Conservation (phyloP, 2,329 filamentous ascomycete species). For the Lachnellula arida region DNA sequence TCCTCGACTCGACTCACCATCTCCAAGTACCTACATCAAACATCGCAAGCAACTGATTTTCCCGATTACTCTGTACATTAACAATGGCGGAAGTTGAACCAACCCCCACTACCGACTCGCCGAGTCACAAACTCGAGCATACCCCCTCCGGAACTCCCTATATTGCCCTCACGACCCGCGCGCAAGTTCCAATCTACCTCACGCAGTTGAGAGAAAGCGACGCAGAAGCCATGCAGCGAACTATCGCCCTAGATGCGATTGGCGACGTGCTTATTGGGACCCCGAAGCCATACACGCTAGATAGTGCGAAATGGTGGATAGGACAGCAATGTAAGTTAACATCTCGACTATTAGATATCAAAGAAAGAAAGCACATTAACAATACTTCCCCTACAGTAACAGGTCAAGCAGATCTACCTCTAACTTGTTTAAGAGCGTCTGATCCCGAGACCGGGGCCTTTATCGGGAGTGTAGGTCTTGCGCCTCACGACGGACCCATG, state of each 20-base stretch:
- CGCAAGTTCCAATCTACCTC: constrained; percentile 12
- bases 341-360: not conserved
- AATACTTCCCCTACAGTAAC: not conserved
- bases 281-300: constrained; percentile 9
- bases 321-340: not conserved
- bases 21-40: too few relatives aligned
- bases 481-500: not conserved
- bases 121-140: constrained; percentile 4
- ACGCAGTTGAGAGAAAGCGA: constrained; percentile 9
- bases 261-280: constrained; percentile 6
- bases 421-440: constrained; percentile 1
- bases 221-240: not conserved
- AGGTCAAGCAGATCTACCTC: not conserved
- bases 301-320: constrained; percentile 13
- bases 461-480: constrained; percentile 3
- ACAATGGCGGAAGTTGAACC: not conserved
- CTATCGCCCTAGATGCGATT: not conserved
- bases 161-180: constrained; percentile 8
- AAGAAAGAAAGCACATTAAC: not conserved
- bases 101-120: not conserved
- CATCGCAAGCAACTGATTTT: too few relatives aligned
- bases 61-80: not conserved
- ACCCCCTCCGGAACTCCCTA: constrained; percentile 7
- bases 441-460: constrained; percentile 1
- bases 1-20: too few relatives aligned